Base-by-base conservation (phyloP, 179 eudicot genomes). In the Beta macrorhiza region DNA sequence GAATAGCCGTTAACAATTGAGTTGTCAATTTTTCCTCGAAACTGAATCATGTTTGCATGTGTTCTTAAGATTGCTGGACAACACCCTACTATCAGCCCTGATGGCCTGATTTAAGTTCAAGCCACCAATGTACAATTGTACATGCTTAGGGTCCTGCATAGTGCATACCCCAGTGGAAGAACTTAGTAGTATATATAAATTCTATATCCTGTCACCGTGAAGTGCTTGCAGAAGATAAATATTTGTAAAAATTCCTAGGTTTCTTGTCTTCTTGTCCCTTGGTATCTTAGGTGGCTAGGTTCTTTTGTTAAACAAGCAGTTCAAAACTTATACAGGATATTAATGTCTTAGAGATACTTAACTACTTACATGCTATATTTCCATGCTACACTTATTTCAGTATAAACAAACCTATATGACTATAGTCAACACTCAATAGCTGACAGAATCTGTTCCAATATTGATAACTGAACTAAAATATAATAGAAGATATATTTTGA, bases 21-120 rank as follows among this genome's bases (percentile, higher is more conserved):
- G 42, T 3, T 37, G 42, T 37, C 42, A 37, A 37, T 37, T 37
- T 96, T 98, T 25, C 99, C 99, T 78, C 98, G 98, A 77, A 92
- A 96, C 71, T 96, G 98, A 67, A 94, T 79, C 99, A 96, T 96
- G 87, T 90, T 91, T 58, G 98, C 98, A 75, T 91, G 95, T 63
- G 52, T 75, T 74, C 90, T 86, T 44, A 96, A 82, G 78, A 88
- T 86, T 56, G 88, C 87, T 15, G 99, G 99, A 98, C 98, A 96
- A 79, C 94, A 94, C 42, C 99, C 99, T 1, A 96, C 90, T 9
- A 96, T 88, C 56, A 88, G 83, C 16, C 99, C 97, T 7, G 42
- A 37, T 37, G 42, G 42, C 42, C 42, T 37, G 92, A 77, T 42
- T 97, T 98, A 64, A 94, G 89, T 75, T 96, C 85, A 0, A 96